Evolutionary conservation across 306 rosid species (phyloP).

Genomic region (Alnus glutinosa): DNA sequence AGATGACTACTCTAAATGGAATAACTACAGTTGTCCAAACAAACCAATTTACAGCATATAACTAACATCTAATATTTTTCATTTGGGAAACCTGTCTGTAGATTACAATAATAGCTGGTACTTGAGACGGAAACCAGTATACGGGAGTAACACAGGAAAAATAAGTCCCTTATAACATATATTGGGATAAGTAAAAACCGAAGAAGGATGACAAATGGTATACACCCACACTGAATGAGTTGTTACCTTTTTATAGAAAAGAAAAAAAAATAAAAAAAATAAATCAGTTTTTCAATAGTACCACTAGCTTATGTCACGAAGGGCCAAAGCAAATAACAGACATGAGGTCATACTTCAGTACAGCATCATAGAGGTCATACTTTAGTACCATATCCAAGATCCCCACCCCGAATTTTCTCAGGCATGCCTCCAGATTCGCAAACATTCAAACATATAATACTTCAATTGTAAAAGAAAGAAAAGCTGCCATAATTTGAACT

Average conservation of each 20-base stretch:
- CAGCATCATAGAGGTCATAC: neutral
- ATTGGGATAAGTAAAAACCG: neutral
- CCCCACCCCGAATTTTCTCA: neutral
- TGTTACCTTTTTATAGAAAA: too few relatives aligned
- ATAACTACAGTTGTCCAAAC: neutral
- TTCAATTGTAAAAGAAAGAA: constrained; percentile 1
- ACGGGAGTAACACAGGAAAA: neutral
- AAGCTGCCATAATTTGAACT: constrained; percentile 32
- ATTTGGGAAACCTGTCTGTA: neutral
- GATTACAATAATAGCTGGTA: neutral
- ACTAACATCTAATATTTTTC: neutral
- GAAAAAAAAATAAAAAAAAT: neutral
- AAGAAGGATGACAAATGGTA: neutral
- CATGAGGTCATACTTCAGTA: neutral
- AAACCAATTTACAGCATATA: neutral
- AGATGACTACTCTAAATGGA: neutral
- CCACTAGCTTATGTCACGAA: neutral
- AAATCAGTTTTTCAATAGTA: neutral
- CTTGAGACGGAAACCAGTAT: neutral
- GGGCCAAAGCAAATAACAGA: neutral
- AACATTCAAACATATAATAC: neutral
- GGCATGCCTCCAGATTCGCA: constrained; percentile 19
- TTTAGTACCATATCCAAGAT: too few relatives aligned
- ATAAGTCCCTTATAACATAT: neutral
- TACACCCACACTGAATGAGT: neutral